Conservation (phyloP, 176 grass and related monocot species). For the Chrysopogon serrulatus region DNA sequence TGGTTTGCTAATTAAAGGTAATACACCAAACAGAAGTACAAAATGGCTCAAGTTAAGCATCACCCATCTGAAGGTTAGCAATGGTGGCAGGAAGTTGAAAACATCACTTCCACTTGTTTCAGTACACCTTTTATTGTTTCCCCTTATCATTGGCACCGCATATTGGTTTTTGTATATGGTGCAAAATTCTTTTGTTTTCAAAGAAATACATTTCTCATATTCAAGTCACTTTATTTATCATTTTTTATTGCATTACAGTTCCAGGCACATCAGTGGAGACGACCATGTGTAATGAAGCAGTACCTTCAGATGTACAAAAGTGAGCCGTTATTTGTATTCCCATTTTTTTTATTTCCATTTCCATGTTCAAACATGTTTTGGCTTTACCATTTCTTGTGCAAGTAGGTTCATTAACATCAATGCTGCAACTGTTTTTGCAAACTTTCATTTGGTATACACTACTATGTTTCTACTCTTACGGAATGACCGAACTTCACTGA, state of each 20-base stretch:
- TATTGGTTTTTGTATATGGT: not conserved
- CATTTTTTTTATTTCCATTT: too few species aligned
- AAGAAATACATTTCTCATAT: not conserved
- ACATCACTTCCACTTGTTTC: not conserved
- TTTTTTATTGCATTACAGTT: not conserved
- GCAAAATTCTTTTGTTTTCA: not conserved
- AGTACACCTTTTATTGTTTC: not conserved
- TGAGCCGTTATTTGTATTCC: not conserved
- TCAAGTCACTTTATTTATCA: not conserved
- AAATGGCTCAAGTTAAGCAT: not conserved
- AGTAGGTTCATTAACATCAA: not conserved
- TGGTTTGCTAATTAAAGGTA: not conserved
- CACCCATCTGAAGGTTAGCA: conserved; percentile 8
- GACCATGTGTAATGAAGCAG: not conserved
- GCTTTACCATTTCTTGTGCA: not conserved
- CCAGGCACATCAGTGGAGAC: not conserved
- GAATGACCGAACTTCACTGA: not conserved
- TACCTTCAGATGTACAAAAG: conserved; percentile 1
- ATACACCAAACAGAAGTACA: not conserved
- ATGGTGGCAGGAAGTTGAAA: not conserved
- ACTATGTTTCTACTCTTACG: not conserved
- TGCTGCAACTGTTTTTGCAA: not conserved
- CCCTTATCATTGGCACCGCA: not conserved
- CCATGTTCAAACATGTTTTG: not conserved
- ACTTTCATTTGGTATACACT: not conserved